phyloP scores from a whole-genome alignment of 495 filamentous ascomycete genomes.

The Penicillium ochrochloron region DNA sequence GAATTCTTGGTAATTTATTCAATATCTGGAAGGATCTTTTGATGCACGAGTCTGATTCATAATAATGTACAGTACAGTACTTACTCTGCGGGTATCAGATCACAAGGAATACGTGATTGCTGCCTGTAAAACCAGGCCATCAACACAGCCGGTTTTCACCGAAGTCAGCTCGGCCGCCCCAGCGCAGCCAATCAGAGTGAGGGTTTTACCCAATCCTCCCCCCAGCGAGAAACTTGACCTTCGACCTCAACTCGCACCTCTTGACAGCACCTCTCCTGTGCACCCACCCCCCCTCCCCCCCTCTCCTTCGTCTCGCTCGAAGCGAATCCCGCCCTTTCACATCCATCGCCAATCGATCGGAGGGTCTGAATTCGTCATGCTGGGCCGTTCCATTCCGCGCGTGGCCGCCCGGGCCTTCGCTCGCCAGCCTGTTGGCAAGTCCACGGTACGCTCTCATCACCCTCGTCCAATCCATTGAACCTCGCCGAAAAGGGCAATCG shows the following conservation, averaged over 20 bases:
- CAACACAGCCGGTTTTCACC: conserved; percentile 49
- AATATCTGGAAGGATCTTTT: not conserved
- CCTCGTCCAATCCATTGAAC: conserved; percentile 38
- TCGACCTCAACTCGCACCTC: conserved; percentile 47
- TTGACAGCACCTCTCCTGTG: conserved; percentile 43
- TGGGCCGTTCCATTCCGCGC: conserved; percentile 83
- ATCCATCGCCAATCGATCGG: conserved; percentile 42
- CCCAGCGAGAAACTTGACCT: conserved; percentile 49
- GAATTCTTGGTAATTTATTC: too few relatives aligned
- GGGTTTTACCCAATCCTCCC: conserved; percentile 47
- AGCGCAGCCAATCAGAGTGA: conserved; percentile 44
- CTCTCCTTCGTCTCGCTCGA: conserved; percentile 36
- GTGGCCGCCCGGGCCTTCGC: conserved; percentile 76
- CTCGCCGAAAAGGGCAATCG: conserved; percentile 39
- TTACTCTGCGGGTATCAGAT: not conserved
- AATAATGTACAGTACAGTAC: too few relatives aligned
- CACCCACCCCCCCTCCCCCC: conserved; percentile 35
- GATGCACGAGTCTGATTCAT: not conserved
- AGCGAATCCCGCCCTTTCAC: conserved; percentile 37
- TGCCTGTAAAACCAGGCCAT: conserved; percentile 29
- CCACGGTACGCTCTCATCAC: conserved; percentile 50
- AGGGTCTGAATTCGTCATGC: conserved; percentile 64
- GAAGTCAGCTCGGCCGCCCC: conserved; percentile 33
- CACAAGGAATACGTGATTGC: not conserved
- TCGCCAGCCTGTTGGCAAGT: conserved; percentile 54